phyloP scores from a whole-genome alignment of 768 basidiomycete species.

The Lactarius indigo region DNA sequence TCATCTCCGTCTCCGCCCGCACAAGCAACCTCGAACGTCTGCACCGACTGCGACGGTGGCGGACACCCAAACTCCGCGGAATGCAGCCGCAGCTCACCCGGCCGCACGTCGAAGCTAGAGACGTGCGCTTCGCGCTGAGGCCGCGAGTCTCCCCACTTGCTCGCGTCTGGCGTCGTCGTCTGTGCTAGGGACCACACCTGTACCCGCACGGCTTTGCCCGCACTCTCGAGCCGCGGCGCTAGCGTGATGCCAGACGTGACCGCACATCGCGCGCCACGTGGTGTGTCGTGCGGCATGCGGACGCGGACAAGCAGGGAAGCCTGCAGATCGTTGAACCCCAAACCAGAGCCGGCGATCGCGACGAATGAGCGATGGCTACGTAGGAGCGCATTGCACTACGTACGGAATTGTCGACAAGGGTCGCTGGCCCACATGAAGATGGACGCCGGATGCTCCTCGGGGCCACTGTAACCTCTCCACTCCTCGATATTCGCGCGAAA shows the following conservation, averaged over 20 bases:
- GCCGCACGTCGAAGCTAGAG: slow-evolving; percentile 10
- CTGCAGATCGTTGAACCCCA: background rate
- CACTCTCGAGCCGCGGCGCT: slow-evolving; percentile 6
- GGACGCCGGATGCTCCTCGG: slow-evolving; percentile 4
- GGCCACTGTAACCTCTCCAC: background rate
- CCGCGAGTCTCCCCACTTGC: background rate
- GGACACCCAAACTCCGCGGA: slow-evolving; percentile 15
- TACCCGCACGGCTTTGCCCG: slow-evolving; percentile 1
- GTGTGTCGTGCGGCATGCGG: slow-evolving; percentile 7
- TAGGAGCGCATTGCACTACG: background rate
- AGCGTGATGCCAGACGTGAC: slow-evolving; percentile 15
- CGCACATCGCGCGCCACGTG: slow-evolving; percentile 12
- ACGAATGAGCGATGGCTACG: background rate
- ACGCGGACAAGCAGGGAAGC: slow-evolving; percentile 14
- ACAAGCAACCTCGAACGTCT: slow-evolving; percentile 17
- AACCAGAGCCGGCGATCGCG: background rate
- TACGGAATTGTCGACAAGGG: slow-evolving; percentile 13
- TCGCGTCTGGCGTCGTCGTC: background rate
- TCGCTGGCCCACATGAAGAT: slow-evolving; percentile 11
- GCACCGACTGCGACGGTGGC: slow-evolving; percentile 9
- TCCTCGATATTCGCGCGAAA: background rate
- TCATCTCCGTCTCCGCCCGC: slow-evolving; percentile 11
- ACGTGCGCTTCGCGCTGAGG: slow-evolving; percentile 7
- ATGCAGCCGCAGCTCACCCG: slow-evolving; percentile 6
- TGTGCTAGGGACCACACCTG: slow-evolving; percentile 10